Conservation (phyloP, 257 asterid species). For the Lithospermum erythrorhizon region DNA sequence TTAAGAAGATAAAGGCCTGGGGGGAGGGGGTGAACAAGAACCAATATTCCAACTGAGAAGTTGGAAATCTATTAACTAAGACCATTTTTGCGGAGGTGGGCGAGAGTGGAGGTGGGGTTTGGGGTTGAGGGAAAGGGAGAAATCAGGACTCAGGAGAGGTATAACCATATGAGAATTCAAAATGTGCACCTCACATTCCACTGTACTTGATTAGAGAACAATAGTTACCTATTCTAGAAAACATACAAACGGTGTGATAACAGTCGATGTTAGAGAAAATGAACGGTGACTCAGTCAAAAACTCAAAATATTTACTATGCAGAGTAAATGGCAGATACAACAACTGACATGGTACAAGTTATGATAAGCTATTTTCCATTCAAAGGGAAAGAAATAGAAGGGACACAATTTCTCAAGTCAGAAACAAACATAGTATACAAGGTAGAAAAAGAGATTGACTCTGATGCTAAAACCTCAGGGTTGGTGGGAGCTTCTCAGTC, state of each 20-base stretch:
- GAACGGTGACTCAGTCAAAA: background rate
- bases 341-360: background rate
- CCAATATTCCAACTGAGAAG: too few species aligned
- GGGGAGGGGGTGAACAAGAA: too few species aligned
- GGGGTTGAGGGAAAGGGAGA: too few species aligned
- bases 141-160: too few species aligned
- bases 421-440: slow-evolving; percentile 4
- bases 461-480: background rate
- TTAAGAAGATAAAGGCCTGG: too few species aligned
- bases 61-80: too few species aligned
- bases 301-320: background rate
- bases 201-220: too few species aligned
- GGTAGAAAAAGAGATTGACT: slow-evolving; percentile 2
- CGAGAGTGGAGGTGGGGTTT: too few species aligned
- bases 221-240: background rate
- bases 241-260: background rate
- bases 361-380: too few species aligned
- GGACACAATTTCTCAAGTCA: background rate
- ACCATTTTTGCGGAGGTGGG: too few species aligned
- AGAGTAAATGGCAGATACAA: background rate
- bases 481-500: slow-evolving; percentile 32
- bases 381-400: background rate
- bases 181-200: too few species aligned
- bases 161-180: too few species aligned
- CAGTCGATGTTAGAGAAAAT: background rate